Conservation (phyloP, 2,329 filamentous ascomycete species). For the Nemania abortiva region DNA sequence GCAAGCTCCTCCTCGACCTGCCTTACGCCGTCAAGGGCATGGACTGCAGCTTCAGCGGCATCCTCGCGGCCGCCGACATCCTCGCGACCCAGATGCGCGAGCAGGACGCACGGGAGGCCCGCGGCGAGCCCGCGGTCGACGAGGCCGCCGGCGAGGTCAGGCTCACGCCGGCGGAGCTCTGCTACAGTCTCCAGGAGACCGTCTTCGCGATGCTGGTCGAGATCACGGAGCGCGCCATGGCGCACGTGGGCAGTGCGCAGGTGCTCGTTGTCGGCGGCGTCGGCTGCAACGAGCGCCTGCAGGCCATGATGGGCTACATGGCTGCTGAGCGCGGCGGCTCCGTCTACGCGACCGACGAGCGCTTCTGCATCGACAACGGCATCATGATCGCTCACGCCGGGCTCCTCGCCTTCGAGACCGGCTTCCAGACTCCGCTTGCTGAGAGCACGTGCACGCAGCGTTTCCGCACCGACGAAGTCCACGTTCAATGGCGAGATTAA, state of each 20-base stretch:
- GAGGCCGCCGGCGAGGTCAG: conserved; percentile 61
- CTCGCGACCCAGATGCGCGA: conserved; percentile 76
- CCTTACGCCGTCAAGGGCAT: conserved; percentile 98
- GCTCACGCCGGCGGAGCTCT: conserved; percentile 86
- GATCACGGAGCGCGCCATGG: conserved; percentile 98
- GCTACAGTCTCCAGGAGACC: conserved; percentile 95
- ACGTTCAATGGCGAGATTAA: conserved; percentile 80
- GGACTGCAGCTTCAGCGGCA: conserved; percentile 97
- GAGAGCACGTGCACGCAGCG: conserved; percentile 88
- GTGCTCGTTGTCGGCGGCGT: conserved; percentile 97
- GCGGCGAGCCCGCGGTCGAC: conserved; percentile 40
- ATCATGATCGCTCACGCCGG: conserved; percentile 99
- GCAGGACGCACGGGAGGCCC: conserved; percentile 48
- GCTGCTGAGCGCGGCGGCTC: conserved; percentile 87
- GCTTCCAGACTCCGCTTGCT: conserved; percentile 79
- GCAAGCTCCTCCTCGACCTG: conserved; percentile 78
- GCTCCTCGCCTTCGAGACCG: conserved; percentile 83
- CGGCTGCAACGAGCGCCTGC: conserved; percentile 91
- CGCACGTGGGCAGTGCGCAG: conserved; percentile 90
- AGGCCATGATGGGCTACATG: conserved; percentile 99
- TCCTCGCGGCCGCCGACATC: conserved; percentile 84
- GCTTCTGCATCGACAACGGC: conserved; percentile 98
- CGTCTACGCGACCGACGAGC: conserved; percentile 94
- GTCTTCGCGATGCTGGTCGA: conserved; percentile 97
- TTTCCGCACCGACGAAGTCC: conserved; percentile 85